Conservation (phyloP, 1,284 basidiomycete genomes). For the Trichosporon sp. region DNA sequence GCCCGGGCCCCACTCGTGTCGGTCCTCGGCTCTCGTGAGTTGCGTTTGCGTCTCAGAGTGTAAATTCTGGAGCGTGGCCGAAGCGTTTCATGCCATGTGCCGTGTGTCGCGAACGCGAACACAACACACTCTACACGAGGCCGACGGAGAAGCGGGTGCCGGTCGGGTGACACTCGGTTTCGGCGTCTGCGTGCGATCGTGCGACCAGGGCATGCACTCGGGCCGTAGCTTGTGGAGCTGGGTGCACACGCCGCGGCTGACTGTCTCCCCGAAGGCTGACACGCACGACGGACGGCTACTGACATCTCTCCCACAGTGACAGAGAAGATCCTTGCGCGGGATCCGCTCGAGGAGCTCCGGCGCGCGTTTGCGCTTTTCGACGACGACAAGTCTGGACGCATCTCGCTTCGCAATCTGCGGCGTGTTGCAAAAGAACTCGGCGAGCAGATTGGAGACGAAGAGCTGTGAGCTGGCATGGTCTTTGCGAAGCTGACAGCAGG, state of each 20-base stretch:
- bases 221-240: neutral
- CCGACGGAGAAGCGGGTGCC: neutral
- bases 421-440: conserved; percentile 96
- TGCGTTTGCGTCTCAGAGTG: neutral
- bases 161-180: neutral
- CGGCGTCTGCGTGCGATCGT: neutral
- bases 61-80: neutral
- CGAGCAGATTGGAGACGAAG: conserved; percentile 91
- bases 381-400: conserved; percentile 92
- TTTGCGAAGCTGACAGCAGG: conserved; percentile 52
- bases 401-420: conserved; percentile 81
- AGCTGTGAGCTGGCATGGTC: conserved; percentile 68
- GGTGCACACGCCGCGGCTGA: neutral
- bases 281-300: too few relatives aligned
- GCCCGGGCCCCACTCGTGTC: neutral
- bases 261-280: too few relatives aligned
- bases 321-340: conserved; percentile 83
- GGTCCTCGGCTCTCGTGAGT: neutral
- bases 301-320: conserved; percentile 62
- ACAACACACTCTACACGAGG: neutral
- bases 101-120: too few relatives aligned
- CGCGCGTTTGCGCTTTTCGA: conserved; percentile 95
- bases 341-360: conserved; percentile 93
- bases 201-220: neutral
- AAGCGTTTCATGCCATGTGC: neutral